A percentile compares a stretch with the other conserved stretches of the same genome.
Conservation (phyloP, 176 grass and related monocot genomes). For the Triticum turgidum region DNA sequence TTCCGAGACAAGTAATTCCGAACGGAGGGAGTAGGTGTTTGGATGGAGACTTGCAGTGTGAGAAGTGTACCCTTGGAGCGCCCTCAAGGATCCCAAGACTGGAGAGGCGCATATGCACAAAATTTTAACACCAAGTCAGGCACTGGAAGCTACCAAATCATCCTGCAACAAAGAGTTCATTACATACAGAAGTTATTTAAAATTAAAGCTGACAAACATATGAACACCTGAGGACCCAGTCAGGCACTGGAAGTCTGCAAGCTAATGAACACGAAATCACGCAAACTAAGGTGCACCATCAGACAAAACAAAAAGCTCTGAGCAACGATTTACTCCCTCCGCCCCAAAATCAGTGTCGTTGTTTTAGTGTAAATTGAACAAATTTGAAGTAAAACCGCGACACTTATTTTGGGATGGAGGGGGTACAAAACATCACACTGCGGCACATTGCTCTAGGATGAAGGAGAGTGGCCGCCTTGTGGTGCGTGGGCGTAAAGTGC, state of each 20-base stretch:
- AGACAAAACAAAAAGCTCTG: background rate
- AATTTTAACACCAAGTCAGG: background rate
- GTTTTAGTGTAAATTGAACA: background rate
- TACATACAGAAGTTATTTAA: background rate
- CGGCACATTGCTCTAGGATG: background rate
- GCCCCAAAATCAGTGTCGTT: too few relatives aligned
- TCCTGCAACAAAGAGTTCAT: background rate
- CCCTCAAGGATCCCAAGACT: background rate
- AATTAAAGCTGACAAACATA: background rate
- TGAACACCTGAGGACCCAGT: background rate
- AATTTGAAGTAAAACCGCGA: too few relatives aligned
- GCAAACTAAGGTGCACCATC: background rate
- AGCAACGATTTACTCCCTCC: background rate
- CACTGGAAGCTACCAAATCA: background rate
- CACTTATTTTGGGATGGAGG: too few relatives aligned
- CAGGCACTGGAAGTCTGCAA: background rate
- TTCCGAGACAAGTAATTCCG: too few relatives aligned
- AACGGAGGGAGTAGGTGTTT: background rate
- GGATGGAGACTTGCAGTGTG: background rate
- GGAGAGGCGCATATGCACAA: background rate
- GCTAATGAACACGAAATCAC: background rate
- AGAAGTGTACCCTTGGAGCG: background rate
- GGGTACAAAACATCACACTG: background rate
- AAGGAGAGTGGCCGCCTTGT: background rate
- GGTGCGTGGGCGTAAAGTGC: background rate